Percentiles rank a stretch among this genome's conserved stretches.
These are phyloP conservation scores for Salix koriyanagi DNA, from an alignment of 345 rosid genomes.

Conservation along the genomic window DNA sequence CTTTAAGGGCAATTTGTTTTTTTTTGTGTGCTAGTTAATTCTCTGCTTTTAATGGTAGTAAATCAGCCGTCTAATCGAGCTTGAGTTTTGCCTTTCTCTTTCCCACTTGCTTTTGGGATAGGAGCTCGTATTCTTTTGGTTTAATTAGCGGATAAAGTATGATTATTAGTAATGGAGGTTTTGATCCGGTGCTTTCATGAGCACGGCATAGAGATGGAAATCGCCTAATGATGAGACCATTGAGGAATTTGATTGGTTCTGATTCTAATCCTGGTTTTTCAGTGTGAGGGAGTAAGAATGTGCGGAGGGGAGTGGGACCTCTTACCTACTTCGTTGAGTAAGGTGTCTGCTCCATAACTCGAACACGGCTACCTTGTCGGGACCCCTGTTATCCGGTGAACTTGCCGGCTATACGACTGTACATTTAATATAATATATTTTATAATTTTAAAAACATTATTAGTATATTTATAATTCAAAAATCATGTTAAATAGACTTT, in stretches of 20 bases:
- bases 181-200: neutral
- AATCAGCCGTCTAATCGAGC: neutral
- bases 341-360: slow-evolving; percentile 4
- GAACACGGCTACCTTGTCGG: slow-evolving; percentile 9
- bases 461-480: too few species aligned
- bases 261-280: neutral
- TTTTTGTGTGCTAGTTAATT: neutral
- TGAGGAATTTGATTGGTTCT: neutral
- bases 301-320: neutral
- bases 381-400: neutral
- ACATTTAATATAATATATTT: neutral
- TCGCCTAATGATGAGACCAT: neutral
- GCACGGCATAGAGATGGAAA: neutral
- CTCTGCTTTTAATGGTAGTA: neutral
- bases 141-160: neutral
- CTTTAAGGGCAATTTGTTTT: neutral
- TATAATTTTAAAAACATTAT: too few species aligned
- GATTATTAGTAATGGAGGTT: neutral
- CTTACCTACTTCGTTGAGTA: slow-evolving; percentile 4
- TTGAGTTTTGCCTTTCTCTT: neutral
- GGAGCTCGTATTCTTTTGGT: neutral
- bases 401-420: neutral
- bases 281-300: neutral
- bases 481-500: too few species aligned
- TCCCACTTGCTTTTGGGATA: neutral